Conservation (phyloP, 2,329 filamentous ascomycete species). For the Phyllosticta citriasiana region DNA sequence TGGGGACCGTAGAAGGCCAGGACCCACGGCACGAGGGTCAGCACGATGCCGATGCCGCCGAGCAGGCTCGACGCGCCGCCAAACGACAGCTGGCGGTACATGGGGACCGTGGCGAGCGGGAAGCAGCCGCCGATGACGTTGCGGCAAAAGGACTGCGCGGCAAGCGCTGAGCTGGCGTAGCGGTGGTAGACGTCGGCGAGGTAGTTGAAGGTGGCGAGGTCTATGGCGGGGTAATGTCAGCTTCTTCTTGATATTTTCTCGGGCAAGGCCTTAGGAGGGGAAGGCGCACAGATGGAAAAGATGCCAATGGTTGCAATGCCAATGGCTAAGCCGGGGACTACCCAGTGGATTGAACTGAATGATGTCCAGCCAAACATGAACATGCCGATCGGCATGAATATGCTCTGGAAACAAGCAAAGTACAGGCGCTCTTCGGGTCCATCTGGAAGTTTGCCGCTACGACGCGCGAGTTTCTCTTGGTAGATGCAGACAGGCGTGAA, state of each 20-base stretch:
- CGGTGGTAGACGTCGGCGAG: slow-evolving; percentile 78
- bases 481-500: slow-evolving; percentile 60
- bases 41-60: slow-evolving; percentile 54
- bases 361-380: slow-evolving; percentile 73
- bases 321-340: slow-evolving; percentile 59
- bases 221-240: slow-evolving; percentile 12
- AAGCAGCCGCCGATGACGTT: slow-evolving; percentile 77
- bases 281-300: slow-evolving; percentile 57
- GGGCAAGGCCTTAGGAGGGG: neutral
- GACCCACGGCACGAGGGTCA: slow-evolving; percentile 82
- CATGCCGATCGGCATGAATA: slow-evolving; percentile 66
- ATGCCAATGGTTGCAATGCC: slow-evolving; percentile 74
- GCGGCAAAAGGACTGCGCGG: slow-evolving; percentile 76
- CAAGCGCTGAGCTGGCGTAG: slow-evolving; percentile 77
- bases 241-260: neutral
- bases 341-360: slow-evolving; percentile 55
- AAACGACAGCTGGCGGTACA: slow-evolving; percentile 66
- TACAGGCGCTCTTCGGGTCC: slow-evolving; percentile 66
- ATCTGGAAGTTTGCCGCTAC: slow-evolving; percentile 27
- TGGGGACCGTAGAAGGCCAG: slow-evolving; percentile 66
- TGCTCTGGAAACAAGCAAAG: slow-evolving; percentile 67
- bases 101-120: slow-evolving; percentile 60
- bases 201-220: slow-evolving; percentile 81
- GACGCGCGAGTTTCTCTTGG: slow-evolving; percentile 57
- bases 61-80: slow-evolving; percentile 63